Base-by-base conservation (phyloP, 1,284 basidiomycete genomes). In the Inonotus obliquus region DNA sequence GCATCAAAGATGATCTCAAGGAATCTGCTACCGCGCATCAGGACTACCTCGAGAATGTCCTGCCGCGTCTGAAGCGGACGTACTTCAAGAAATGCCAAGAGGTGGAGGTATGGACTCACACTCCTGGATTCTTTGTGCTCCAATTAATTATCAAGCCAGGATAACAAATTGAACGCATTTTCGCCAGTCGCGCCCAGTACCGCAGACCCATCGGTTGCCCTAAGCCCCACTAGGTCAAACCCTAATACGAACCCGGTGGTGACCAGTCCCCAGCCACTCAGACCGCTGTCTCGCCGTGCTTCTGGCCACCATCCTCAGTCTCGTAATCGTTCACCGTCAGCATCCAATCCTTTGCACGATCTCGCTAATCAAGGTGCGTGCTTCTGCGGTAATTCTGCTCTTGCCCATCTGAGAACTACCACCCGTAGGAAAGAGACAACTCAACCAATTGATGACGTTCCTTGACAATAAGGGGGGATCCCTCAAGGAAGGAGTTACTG, bases 1-100 rank as follows among this genome's bases (percentile, higher is more conserved):
- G 91, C n/a, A 90, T 96, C 70, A 90, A 89, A 68, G 92, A 95
- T 66, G 92, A 94, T 69, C 74, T 94, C 65, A 94, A 92, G 72
- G 82, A 84, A 7, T 91, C 92, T 0, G 79, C 79, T 14, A 68
- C 74, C 61, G 83, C 86, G 19, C 93, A 95, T 73, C 81, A 81
- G 32, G 92, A 95, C 23, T 93, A 88, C 70, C 86, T 86, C 11
- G 89, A 92, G 69, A 83, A 80, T 60, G 77, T 81, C 19, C 77
- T 95, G 6, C 92, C 91, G 0, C 88, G 86, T 68, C 76, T 95
- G 52, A 93, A 92, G 75, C 80, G 84, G 53, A 75, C 79, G 35
- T 96, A 96, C 71, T 72, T 82, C 13, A 89, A 85, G 75, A 94
- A 92, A 72, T 91, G 87, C 68, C 83, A 87, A 59, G 91, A 94